Evolutionary conservation across 2,329 filamentous ascomycete genomes (phyloP).

Genomic region (Didymella pomorum): DNA sequence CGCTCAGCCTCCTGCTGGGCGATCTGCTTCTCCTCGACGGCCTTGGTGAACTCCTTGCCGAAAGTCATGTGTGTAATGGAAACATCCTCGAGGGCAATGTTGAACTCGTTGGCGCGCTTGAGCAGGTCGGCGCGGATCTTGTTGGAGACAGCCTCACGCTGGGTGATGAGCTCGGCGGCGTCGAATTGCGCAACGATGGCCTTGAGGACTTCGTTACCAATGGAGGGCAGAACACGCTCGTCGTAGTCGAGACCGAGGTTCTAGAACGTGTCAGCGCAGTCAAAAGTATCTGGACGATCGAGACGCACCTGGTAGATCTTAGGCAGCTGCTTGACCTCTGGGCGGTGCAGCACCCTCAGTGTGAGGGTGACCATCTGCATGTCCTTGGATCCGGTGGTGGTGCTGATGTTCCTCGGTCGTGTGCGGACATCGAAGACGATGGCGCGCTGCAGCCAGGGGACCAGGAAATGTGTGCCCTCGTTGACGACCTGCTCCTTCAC

Average conservation of each 20-base stretch:
- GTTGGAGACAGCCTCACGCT: constrained; percentile 95
- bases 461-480: constrained; percentile 95
- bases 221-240: constrained; percentile 65
- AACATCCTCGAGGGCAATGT: constrained; percentile 98
- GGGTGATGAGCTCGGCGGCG: constrained; percentile 80
- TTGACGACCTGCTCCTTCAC: constrained; percentile 93
- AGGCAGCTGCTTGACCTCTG: constrained; percentile 89
- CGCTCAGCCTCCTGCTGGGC: constrained; percentile 98
- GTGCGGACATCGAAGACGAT: constrained; percentile 98
- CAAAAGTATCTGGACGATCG: too few relatives aligned
- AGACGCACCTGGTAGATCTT: constrained; percentile 93
- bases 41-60: constrained; percentile 97
- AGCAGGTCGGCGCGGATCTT: constrained; percentile 92
- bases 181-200: constrained; percentile 64
- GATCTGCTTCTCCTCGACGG: constrained; percentile 99
- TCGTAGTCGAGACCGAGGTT: constrained; percentile 98
- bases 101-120: constrained; percentile 94
- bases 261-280: constrained; percentile 57
- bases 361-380: constrained; percentile 99
- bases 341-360: constrained; percentile 90
- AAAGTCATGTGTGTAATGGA: constrained; percentile 99
- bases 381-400: constrained; percentile 97
- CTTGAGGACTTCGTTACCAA: constrained; percentile 64
- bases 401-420: constrained; percentile 95
- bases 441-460: constrained; percentile 94